Conservation (phyloP, 2,329 filamentous ascomycete genomes). For the Hypoxylon sp. region DNA sequence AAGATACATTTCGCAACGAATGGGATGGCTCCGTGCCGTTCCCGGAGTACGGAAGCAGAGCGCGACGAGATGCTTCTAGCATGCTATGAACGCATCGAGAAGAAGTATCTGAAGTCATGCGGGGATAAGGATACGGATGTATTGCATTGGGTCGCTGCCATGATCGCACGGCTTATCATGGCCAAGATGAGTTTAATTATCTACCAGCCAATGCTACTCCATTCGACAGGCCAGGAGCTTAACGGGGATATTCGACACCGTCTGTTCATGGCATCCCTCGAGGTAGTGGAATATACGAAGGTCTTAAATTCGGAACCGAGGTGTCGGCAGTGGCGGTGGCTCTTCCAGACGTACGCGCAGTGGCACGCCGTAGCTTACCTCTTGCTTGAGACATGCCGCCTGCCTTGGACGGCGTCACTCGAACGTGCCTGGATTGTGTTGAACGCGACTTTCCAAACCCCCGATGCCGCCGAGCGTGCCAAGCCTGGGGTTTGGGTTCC, state of each 20-base stretch:
- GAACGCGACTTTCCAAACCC: slow-evolving; percentile 57
- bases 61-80: slow-evolving; percentile 63
- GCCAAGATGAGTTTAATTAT: slow-evolving; percentile 70
- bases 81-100: slow-evolving; percentile 65
- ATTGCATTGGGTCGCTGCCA: slow-evolving; percentile 67
- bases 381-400: slow-evolving; percentile 65
- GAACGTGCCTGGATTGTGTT: slow-evolving; percentile 67
- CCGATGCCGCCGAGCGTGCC: slow-evolving; percentile 61
- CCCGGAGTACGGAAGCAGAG: slow-evolving; percentile 58
- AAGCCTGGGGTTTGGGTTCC: slow-evolving; percentile 68
- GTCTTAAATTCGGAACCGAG: slow-evolving; percentile 66
- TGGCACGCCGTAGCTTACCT: slow-evolving; percentile 73
- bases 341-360: slow-evolving; percentile 72
- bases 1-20: slow-evolving; percentile 58
- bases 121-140: slow-evolving; percentile 62
- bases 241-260: slow-evolving; percentile 60
- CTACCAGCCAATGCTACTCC: slow-evolving; percentile 67
- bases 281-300: slow-evolving; percentile 70
- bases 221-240: slow-evolving; percentile 56
- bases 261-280: slow-evolving; percentile 66
- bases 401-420: slow-evolving; percentile 65
- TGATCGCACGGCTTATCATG: slow-evolving; percentile 65
- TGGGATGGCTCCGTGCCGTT: slow-evolving; percentile 54
- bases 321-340: slow-evolving; percentile 69
- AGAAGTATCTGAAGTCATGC: slow-evolving; percentile 67